A percentile compares a stretch with the other conserved stretches of the same genome.
phyloP scores from a whole-genome alignment of 805 yeast genomes.

The Nakazawaea wickerhamii region DNA sequence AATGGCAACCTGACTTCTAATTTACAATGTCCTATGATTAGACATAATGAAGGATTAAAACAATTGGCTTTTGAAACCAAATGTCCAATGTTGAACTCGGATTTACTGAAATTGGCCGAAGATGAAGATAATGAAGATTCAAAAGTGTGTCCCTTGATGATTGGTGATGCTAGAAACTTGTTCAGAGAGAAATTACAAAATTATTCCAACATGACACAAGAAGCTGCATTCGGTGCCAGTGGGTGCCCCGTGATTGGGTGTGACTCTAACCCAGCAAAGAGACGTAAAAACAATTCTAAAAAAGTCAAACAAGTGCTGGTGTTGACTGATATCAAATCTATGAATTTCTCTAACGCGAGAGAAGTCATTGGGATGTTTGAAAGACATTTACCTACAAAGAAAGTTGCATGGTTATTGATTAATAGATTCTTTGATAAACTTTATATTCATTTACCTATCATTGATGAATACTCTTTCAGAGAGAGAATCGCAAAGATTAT shows the following conservation, averaged over 20 bases:
- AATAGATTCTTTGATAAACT: constrained; percentile 54
- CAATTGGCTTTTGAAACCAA: constrained; percentile 9
- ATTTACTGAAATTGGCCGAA: constrained; percentile 11
- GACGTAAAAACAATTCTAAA: constrained; percentile 12
- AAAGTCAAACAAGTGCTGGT: constrained; percentile 18
- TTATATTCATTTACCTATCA: constrained; percentile 61
- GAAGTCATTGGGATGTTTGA: constrained; percentile 35
- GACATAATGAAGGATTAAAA: constrained; percentile 9
- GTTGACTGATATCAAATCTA: constrained; percentile 27
- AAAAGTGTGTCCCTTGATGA: constrained; percentile 41
- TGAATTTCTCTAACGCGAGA: constrained; percentile 37
- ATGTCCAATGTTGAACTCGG: constrained; percentile 12
- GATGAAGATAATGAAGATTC: constrained; percentile 23
- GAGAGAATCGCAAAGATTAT: constrained; percentile 37
- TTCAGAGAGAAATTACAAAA: constrained; percentile 24
- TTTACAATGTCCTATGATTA: constrained; percentile 13
- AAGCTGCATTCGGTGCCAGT: not conserved
- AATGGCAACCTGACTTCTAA: not conserved
- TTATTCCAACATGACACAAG: constrained; percentile 3
- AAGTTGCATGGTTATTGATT: constrained; percentile 49
- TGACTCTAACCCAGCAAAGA: constrained; percentile 10
- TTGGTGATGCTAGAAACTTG: constrained; percentile 35
- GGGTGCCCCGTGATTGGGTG: constrained; percentile 19
- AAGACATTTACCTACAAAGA: constrained; percentile 46
- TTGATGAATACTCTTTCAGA: constrained; percentile 53